Conservation (phyloP, 345 rosid species). For the Eucalyptus regnans region DNA sequence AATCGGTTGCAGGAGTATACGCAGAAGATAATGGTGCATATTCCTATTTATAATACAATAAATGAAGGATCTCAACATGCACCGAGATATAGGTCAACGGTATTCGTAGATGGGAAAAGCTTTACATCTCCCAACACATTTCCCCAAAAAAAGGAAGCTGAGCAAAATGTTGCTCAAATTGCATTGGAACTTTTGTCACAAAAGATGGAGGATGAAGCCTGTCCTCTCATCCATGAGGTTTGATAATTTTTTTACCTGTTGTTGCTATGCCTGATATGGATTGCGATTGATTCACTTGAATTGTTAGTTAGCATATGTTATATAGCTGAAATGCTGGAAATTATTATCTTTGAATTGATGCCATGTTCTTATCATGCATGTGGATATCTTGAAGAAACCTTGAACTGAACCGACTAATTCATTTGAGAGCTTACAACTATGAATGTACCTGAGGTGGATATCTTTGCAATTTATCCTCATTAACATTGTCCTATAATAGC, state of each 20-base stretch:
- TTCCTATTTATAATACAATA: not conserved
- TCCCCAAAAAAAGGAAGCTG: not conserved
- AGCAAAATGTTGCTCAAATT: not conserved
- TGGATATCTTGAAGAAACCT: not conserved
- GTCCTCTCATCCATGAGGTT: not conserved
- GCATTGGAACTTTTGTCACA: not conserved
- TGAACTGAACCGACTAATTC: not conserved
- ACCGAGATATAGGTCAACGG: not conserved
- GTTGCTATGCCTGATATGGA: not conserved
- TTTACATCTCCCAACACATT: not conserved
- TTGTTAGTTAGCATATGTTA: not conserved
- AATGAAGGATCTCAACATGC: not conserved
- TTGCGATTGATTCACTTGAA: not conserved
- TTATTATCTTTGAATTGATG: not conserved
- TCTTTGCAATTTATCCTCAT: not conserved
- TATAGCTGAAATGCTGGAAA: not conserved
- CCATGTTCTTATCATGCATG: not conserved
- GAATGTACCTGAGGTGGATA: not conserved
- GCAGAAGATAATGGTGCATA: not conserved
- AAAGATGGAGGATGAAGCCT: not conserved
- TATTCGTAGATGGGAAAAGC: not conserved
- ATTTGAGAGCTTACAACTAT: not conserved
- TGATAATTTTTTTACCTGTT: not conserved
- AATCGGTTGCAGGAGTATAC: not conserved
- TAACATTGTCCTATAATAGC: not conserved